These are phyloP conservation scores for Metrosideros polymorpha DNA, from an alignment of 441 rosid genomes.

Conservation along the genomic window DNA sequence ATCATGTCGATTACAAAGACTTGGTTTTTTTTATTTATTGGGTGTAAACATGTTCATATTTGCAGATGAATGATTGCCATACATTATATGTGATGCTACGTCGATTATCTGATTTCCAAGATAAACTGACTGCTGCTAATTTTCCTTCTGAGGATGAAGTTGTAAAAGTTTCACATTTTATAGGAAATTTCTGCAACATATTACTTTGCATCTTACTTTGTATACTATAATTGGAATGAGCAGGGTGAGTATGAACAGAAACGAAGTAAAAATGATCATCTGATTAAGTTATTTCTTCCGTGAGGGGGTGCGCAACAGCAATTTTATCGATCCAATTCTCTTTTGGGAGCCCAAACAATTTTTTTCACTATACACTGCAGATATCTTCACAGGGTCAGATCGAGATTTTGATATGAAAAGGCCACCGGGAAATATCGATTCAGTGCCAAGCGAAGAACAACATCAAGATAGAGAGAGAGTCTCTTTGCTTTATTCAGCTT, in stretches of 20 bases:
- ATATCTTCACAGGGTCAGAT: constrained; percentile 11
- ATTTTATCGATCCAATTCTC: not conserved
- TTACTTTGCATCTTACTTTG: not conserved
- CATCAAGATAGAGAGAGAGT: constrained; percentile 19
- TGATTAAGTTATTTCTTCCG: not conserved
- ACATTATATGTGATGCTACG: not conserved
- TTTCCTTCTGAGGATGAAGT: not conserved
- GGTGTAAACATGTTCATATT: not conserved
- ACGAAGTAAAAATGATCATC: not conserved
- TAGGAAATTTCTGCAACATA: not conserved
- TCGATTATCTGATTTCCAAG: not conserved
- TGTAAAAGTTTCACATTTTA: not conserved
- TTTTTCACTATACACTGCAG: constrained; percentile 3
- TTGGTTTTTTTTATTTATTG: not conserved
- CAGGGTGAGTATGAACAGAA: not conserved
- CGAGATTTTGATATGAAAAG: constrained; percentile 19
- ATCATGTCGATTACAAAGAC: not conserved
- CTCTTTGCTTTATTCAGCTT: constrained; percentile 48
- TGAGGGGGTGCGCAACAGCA: not conserved
- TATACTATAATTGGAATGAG: not conserved
- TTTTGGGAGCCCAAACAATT: constrained; percentile 2
- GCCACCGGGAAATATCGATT: constrained; percentile 14
- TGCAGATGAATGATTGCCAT: not conserved
- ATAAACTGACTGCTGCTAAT: not conserved
- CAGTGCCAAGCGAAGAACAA: not conserved